Percentiles rank a stretch among this genome's conserved stretches.
Conservation (phyloP, 306 rosid genomes). For the Cucurbita pepo region DNA sequence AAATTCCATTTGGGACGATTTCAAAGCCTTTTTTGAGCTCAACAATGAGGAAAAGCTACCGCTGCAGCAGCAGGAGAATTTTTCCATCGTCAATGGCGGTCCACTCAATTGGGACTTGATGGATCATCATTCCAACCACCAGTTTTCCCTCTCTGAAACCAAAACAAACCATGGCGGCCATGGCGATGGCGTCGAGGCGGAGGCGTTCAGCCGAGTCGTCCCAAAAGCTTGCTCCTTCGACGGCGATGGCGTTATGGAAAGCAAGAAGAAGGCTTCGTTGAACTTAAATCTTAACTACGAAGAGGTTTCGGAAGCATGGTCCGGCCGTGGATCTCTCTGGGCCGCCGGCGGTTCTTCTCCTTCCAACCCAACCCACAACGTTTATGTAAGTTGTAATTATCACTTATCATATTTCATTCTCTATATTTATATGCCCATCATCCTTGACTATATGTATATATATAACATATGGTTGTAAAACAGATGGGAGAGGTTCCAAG, state of each 20-base stretch:
- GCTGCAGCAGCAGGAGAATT: not conserved
- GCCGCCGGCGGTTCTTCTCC: not conserved
- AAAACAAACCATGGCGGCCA: no score
- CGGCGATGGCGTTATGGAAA: not conserved
- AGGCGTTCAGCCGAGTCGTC: no score
- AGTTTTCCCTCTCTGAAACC: no score
- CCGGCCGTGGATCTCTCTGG: not conserved
- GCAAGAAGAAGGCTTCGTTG: not conserved
- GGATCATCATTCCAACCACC: not conserved
- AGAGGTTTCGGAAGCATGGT: not conserved
- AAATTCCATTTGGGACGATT: not conserved
- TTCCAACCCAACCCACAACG: not conserved
- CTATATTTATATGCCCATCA: no score
- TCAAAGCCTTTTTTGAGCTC: not conserved
- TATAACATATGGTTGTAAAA: no score
- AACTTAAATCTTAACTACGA: not conserved
- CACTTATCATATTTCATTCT: no score
- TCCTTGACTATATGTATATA: no score
- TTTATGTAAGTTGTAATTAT: not conserved
- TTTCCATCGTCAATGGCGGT: no score
- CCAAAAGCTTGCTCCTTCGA: not conserved
- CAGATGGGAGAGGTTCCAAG: constrained; percentile 74
- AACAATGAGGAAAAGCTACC: not conserved
- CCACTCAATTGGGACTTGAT: no score
- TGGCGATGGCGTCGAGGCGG: no score